Percentiles rank a stretch among this genome's conserved stretches.
Conservation (phyloP, 176 grass and related monocot genomes). For the Oryza nivara region DNA sequence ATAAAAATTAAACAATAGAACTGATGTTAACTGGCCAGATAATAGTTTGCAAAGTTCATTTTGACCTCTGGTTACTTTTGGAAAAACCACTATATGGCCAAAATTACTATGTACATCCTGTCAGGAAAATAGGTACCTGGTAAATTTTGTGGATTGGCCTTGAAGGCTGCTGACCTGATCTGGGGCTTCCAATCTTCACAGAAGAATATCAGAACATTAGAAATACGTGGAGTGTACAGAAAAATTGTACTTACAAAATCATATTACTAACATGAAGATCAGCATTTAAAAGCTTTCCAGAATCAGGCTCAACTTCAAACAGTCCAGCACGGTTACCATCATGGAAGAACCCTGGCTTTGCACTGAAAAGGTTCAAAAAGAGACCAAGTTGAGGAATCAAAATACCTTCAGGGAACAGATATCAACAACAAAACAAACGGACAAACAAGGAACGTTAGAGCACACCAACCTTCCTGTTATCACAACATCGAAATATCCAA, state of each 20-base stretch:
- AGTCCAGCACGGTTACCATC: conserved; percentile 87
- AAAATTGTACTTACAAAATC: background rate
- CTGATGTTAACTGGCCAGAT: background rate
- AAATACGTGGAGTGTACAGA: conserved; percentile 22
- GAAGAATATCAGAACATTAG: conserved; percentile 39
- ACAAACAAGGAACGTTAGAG: background rate
- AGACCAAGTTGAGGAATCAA: conserved; percentile 19
- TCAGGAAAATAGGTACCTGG: conserved; percentile 61
- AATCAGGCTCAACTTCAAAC: conserved; percentile 97
- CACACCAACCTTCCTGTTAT: conserved; percentile 86
- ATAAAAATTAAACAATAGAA: background rate
- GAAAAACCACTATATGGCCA: too few species aligned
- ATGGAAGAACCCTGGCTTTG: conserved; percentile 94
- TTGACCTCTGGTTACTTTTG: background rate
- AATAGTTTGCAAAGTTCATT: background rate
- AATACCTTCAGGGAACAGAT: conserved; percentile 29
- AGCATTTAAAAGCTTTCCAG: conserved; percentile 96
- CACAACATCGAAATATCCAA: conserved; percentile 94
- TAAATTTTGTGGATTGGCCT: conserved; percentile 75
- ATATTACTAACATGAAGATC: conserved; percentile 82
- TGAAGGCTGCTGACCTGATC: conserved; percentile 44
- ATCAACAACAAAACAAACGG: conserved; percentile 1
- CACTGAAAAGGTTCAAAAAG: conserved; percentile 55
- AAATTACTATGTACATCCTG: background rate
- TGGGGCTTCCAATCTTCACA: conserved; percentile 73